Conservation (phyloP, 306 rosid species). For the Argentina anserina region DNA sequence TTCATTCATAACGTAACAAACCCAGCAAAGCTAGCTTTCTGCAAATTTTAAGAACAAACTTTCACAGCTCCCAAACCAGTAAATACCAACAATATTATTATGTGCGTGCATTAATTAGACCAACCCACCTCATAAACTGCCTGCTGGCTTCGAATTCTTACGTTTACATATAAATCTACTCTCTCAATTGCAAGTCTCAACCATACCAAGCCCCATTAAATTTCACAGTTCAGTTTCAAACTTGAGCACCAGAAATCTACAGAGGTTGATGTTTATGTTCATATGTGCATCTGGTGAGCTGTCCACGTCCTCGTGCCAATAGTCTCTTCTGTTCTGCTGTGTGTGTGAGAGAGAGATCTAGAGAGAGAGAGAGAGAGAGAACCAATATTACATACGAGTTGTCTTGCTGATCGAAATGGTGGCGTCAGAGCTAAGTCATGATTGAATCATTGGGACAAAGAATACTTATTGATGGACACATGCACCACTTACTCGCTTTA, state of each 20-base stretch:
- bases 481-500: conserved; percentile 1
- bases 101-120: not conserved
- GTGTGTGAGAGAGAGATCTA: not conserved
- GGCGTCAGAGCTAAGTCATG: conserved; percentile 52
- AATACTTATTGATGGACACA: conserved; percentile 18
- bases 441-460: conserved; percentile 62
- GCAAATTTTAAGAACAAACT: not conserved
- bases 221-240: conserved; percentile 4
- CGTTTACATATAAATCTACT: not conserved
- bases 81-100: not conserved
- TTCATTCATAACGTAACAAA: not conserved
- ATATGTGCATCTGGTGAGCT: not conserved
- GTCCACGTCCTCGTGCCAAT: conserved; percentile 19
- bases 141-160: not conserved
- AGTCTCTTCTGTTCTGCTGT: conserved; percentile 10
- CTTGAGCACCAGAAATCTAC: not conserved
- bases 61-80: not conserved
- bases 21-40: not conserved
- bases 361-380: not conserved
- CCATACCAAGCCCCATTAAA: conserved; percentile 18
- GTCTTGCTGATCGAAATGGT: conserved; percentile 31
- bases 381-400: conserved; percentile 31
- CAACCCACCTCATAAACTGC: not conserved
- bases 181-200: not conserved
- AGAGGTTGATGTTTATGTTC: not conserved